phyloP scores from a whole-genome alignment of 2,329 filamentous ascomycete species.

The Teratosphaeria pseudoeucalypti region DNA sequence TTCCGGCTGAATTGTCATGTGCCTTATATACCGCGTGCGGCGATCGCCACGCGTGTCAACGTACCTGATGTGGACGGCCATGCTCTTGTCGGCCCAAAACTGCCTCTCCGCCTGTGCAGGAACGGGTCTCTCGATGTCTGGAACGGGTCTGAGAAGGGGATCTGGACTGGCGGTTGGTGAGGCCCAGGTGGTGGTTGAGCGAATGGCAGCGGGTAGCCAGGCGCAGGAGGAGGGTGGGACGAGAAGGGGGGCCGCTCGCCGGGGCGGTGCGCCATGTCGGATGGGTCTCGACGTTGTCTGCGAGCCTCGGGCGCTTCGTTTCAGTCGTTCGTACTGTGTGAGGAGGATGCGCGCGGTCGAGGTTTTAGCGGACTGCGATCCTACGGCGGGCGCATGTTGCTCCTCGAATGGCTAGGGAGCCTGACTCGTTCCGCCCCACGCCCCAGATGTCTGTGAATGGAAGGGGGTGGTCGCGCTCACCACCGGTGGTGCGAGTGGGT shows the following conservation, averaged over 20 bases:
- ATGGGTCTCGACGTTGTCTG: not conserved
- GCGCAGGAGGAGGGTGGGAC: slow-evolving; percentile 18
- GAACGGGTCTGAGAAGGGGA: slow-evolving; percentile 38
- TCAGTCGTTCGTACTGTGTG: not conserved
- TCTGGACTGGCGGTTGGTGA: slow-evolving; percentile 30
- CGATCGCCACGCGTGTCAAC: slow-evolving; percentile 3
- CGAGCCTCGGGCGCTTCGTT: not conserved
- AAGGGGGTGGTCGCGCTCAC: not conserved
- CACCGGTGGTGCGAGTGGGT: no score
- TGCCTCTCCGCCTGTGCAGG: slow-evolving; percentile 30
- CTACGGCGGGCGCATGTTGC: slow-evolving; percentile 3
- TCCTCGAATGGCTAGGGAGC: not conserved
- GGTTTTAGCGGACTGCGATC: not conserved
- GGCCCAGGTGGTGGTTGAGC: slow-evolving; percentile 20
- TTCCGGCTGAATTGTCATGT: not conserved
- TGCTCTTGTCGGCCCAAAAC: slow-evolving; percentile 29
- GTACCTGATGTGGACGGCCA: slow-evolving; percentile 20
- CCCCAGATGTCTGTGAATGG: not conserved
- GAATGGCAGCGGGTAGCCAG: slow-evolving; percentile 26
- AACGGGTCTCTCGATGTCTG: slow-evolving; percentile 37
- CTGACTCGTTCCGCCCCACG: not conserved
- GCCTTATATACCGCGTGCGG: not conserved
- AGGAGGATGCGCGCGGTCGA: not conserved
- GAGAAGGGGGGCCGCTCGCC: slow-evolving; percentile 24
- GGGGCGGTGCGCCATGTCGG: slow-evolving; percentile 21